Percentiles rank a stretch among this genome's conserved stretches.
Evolutionary conservation across 108 stramenopile genomes (phyloP).

Genomic region (Cyclostephanos tholiformis): DNA sequence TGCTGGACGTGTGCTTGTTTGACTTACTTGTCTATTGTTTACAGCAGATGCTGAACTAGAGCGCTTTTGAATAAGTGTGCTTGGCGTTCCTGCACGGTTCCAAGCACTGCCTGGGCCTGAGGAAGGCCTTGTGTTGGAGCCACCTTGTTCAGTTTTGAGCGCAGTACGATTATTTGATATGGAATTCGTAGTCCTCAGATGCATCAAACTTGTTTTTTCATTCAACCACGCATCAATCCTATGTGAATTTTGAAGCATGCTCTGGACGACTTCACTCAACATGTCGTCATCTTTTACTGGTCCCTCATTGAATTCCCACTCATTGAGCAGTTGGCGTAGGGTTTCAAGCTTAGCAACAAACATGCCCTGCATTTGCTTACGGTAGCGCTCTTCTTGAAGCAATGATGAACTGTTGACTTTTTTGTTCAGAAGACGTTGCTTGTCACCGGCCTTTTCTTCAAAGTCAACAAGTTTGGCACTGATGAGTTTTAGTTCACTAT

Average conservation of each 20-base stretch:
- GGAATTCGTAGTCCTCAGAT: conserved; percentile 68
- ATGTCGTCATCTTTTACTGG: conserved; percentile 60
- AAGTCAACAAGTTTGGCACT: conserved; percentile 73
- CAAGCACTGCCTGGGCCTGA: conserved; percentile 8
- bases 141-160: conserved; percentile 4
- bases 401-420: conserved; percentile 65
- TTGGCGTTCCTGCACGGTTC: background rate
- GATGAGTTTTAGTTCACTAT: conserved; percentile 78
- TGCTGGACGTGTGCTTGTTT: conserved; percentile 2
- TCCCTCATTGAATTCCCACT: conserved; percentile 68
- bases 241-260: conserved; percentile 64
- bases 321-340: conserved; percentile 54
- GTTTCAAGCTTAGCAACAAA: conserved; percentile 70
- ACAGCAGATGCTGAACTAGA: conserved; percentile 1
- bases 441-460: conserved; percentile 73
- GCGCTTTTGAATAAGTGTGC: background rate
- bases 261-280: conserved; percentile 81
- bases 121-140: conserved; percentile 4
- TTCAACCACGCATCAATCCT: conserved; percentile 69
- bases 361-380: conserved; percentile 84
- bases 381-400: conserved; percentile 77
- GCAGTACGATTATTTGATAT: conserved; percentile 20
- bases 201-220: conserved; percentile 79
- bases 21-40: background rate
- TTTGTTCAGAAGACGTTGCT: conserved; percentile 70